A percentile compares a stretch with the other conserved stretches of the same genome.
phyloP scores from a whole-genome alignment of 2,329 filamentous ascomycete genomes.

The Aspergillus eucalypticola region DNA sequence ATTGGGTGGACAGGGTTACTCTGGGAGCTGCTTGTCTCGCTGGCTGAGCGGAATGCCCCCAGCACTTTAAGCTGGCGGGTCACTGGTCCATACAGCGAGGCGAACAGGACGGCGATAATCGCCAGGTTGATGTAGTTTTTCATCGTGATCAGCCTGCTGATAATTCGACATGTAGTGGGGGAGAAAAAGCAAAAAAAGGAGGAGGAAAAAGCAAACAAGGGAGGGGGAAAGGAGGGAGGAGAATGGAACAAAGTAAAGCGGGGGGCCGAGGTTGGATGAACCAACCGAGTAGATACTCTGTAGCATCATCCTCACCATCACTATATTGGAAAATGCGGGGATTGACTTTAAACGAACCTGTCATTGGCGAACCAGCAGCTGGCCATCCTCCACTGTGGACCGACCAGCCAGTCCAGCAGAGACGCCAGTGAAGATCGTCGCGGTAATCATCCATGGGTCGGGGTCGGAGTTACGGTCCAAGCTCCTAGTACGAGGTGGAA shows the following conservation, averaged over 20 bases:
- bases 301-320: too few species aligned
- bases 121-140: slow-evolving; percentile 22
- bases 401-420: too few species aligned
- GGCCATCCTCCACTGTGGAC: too few species aligned
- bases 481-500: too few species aligned
- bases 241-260: background rate
- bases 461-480: too few species aligned
- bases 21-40: slow-evolving; percentile 23
- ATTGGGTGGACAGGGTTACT: slow-evolving; percentile 46
- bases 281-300: too few species aligned
- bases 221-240: background rate
- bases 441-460: too few species aligned
- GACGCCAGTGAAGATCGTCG: too few species aligned
- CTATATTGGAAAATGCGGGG: too few species aligned
- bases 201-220: background rate
- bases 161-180: background rate
- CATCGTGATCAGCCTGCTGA: slow-evolving; percentile 19
- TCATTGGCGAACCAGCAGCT: too few species aligned
- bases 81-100: slow-evolving; percentile 22
- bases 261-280: background rate
- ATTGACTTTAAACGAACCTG: too few species aligned
- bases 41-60: slow-evolving; percentile 26
- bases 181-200: background rate
- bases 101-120: slow-evolving; percentile 22
- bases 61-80: slow-evolving; percentile 23